Conservation (phyloP, 805 yeast genomes). For the Candida piceae region DNA sequence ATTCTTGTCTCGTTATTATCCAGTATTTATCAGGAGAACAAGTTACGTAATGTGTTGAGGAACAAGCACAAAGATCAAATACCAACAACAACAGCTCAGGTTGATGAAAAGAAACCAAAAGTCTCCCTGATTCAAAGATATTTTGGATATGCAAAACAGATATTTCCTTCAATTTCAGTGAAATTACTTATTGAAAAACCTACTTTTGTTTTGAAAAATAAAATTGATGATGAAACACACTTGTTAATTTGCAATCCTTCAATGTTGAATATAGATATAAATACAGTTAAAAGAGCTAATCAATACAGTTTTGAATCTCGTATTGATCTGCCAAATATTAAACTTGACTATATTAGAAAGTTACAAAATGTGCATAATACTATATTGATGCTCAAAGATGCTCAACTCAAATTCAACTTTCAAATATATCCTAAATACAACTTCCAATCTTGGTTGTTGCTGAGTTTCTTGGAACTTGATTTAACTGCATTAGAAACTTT, state of each 20-base stretch:
- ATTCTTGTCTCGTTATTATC: conserved; percentile 20
- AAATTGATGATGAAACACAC: conserved; percentile 10
- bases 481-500: conserved; percentile 25
- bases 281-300: conserved; percentile 3
- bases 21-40: conserved; percentile 1
- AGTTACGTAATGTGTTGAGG: background rate
- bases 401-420: conserved; percentile 23
- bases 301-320: conserved; percentile 9
- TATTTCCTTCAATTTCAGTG: conserved; percentile 18
- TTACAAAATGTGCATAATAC: conserved; percentile 2
- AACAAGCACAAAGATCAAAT: too few species aligned
- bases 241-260: conserved; percentile 20
- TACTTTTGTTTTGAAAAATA: conserved; percentile 19
- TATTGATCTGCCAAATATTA: conserved; percentile 18
- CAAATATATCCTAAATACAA: conserved; percentile 8
- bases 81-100: too few species aligned
- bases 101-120: too few species aligned
- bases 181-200: conserved; percentile 27
- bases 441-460: conserved; percentile 11
- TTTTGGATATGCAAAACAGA: conserved; percentile 1
- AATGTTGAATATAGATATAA: conserved; percentile 16
- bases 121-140: background rate
- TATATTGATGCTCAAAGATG: conserved; percentile 10
- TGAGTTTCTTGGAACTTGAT: conserved; percentile 22
- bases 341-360: conserved; percentile 17